Evolutionary conservation across 1,139 yeast genomes (phyloP), one percentile per base, ranked within the genome.

Genomic region (Candida tetrigidarum): DNA sequence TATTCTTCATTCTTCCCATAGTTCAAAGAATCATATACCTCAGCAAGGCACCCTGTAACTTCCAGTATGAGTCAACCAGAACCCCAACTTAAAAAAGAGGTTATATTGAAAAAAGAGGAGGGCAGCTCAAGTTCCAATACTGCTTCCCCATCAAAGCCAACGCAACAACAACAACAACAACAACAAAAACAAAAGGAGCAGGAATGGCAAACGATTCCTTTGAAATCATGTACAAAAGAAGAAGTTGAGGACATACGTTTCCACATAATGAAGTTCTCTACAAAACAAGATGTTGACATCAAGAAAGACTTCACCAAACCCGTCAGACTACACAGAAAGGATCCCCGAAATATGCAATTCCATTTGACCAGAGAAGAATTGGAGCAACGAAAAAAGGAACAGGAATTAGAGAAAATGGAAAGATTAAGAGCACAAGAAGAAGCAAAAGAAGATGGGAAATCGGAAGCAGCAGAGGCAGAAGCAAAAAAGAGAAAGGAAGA

Each of bases 291-390:
- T 39, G 85, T 93, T 27, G 88, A 88, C 52, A 93, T 95, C 5
- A 69, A 73, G 25, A 71, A 74, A 29, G 84, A 84, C 52, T 92
- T 92, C 63, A 83, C 82, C 42, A 78, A 80, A 48, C 99, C 99
- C 0, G 86, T 92, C 14, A 73, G 97, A 54, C 71, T 92, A 58
- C 97, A 91, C 63, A 78, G 98, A 55, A 91, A 92, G 61, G 98
- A 92, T 63, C 97, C 98, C 1, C 79, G 91, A 55, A 89, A 89
- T 60, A 73, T 92, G 62, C 97, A 89, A 60, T 88, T 87, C 59
- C 96, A 89, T 64, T 69, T 88, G 54, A 85, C 86, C 2, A 60
- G 84, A 52, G 72, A 78, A 53, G 89, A 83, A 52, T 68, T 80
- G 45, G 92, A 71, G 57, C 79, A 69, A 63, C 79, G 74, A 64